phyloP scores from a whole-genome alignment of 1,284 basidiomycete genomes.

The Moesziomyces antarcticus region DNA sequence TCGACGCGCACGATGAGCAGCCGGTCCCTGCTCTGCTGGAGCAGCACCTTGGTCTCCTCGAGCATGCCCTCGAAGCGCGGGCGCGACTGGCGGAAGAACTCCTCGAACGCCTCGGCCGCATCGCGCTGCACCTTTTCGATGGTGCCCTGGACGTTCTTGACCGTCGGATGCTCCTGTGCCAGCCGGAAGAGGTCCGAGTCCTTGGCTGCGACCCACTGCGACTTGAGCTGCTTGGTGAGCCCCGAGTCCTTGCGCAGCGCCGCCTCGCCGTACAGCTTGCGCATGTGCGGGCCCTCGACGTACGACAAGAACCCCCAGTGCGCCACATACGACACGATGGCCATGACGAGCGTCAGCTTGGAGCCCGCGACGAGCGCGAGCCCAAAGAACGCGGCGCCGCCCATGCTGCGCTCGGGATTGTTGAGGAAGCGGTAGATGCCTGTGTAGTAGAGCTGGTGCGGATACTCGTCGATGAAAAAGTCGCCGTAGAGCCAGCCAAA shows the following conservation, averaged over 20 bases:
- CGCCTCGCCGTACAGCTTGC: conserved; percentile 86
- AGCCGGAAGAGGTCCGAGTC: conserved; percentile 71
- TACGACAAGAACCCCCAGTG: conserved; percentile 69
- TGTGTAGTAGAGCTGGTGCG: conserved; percentile 89
- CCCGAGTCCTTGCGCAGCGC: conserved; percentile 92
- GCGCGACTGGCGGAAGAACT: conserved; percentile 79
- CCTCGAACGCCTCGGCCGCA: conserved; percentile 87
- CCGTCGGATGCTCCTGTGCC: conserved; percentile 69
- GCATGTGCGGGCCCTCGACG: conserved; percentile 86
- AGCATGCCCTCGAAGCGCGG: conserved; percentile 70
- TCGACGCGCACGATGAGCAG: conserved; percentile 56
- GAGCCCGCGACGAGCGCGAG: conserved; percentile 88
- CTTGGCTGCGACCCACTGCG: conserved; percentile 77
- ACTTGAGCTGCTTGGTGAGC: conserved; percentile 94
- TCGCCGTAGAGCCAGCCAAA: conserved; percentile 71
- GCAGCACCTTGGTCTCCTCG: conserved; percentile 87
- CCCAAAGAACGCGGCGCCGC: conserved; percentile 93
- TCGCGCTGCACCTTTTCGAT: conserved; percentile 95
- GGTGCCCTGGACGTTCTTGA: conserved; percentile 88
- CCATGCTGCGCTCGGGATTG: conserved; percentile 89
- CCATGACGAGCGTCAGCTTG: conserved; percentile 85
- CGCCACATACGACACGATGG: conserved; percentile 80
- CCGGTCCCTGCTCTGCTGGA: conserved; percentile 89
- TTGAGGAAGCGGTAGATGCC: conserved; percentile 94
- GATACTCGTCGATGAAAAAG: conserved; percentile 93